Conservation (phyloP, 345 rosid species). For the Salix exigua region DNA sequence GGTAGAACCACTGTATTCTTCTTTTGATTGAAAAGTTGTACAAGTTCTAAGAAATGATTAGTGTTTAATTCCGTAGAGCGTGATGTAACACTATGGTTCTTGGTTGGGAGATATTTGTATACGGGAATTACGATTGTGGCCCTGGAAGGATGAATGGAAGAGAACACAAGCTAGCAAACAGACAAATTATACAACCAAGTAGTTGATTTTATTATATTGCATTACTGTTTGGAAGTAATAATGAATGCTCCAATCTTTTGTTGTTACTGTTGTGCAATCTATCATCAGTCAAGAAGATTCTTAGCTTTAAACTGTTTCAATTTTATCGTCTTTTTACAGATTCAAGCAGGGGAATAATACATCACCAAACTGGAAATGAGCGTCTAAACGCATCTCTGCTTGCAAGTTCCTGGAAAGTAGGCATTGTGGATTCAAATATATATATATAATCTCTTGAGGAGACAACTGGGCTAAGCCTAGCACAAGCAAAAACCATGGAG, state of each 20-base stretch:
- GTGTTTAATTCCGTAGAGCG: neutral
- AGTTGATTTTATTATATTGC: slow-evolving; percentile 18
- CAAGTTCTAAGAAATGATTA: neutral
- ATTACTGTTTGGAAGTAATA: neutral
- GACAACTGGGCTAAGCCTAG: neutral
- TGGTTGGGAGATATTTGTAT: slow-evolving; percentile 16
- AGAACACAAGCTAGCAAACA: slow-evolving; percentile 21
- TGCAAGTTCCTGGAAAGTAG: neutral
- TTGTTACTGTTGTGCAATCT: neutral
- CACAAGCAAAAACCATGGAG: slow-evolving; percentile 41
- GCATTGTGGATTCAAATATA: neutral
- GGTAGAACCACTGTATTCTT: neutral
- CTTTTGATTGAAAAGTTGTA: neutral
- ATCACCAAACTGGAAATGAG: slow-evolving; percentile 1
- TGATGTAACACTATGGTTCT: neutral
- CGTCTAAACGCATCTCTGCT: slow-evolving; percentile 15
- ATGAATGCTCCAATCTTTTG: neutral
- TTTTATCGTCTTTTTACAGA: neutral
- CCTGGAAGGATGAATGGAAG: slow-evolving; percentile 11
- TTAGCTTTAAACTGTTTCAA: neutral
- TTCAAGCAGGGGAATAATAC: neutral
- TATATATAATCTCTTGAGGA: neutral
- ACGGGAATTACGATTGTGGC: slow-evolving; percentile 27
- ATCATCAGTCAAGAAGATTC: neutral
- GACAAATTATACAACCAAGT: slow-evolving; percentile 32